phyloP scores from a whole-genome alignment of 1,284 basidiomycete genomes.

The Malassezia restricta region DNA sequence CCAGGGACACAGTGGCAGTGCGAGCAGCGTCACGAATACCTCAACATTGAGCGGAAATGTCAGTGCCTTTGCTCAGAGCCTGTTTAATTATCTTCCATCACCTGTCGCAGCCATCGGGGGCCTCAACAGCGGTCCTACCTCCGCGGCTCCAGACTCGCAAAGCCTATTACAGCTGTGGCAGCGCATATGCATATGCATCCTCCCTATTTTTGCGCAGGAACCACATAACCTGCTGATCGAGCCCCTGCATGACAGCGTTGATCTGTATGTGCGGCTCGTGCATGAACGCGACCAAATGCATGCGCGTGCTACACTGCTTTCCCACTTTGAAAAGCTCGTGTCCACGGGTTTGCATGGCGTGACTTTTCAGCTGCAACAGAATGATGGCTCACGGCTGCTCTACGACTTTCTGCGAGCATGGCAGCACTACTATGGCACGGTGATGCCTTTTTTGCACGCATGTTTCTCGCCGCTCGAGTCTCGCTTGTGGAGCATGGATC shows the following conservation, averaged over 20 bases:
- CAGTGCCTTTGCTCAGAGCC: conserved; percentile 15
- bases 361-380: conserved; percentile 64
- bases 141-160: background rate
- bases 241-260: conserved; percentile 65
- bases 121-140: background rate
- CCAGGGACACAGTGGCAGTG: background rate
- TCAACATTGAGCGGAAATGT: conserved; percentile 6
- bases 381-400: conserved; percentile 55
- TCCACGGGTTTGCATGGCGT: conserved; percentile 80
- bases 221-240: conserved; percentile 78
- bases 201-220: conserved; percentile 84
- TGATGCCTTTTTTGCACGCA: conserved; percentile 72
- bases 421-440: conserved; percentile 86
- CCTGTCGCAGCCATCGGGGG: background rate
- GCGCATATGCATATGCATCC: conserved; percentile 66
- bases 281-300: conserved; percentile 47
- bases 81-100: conserved; percentile 3
- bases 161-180: conserved; percentile 52
- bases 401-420: conserved; percentile 71
- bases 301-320: conserved; percentile 54
- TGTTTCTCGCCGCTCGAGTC: conserved; percentile 49
- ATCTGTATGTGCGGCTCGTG: conserved; percentile 57
- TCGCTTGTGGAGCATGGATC: conserved; percentile 22
- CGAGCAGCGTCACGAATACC: background rate
- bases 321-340: conserved; percentile 70